Evolutionary conservation across 305 asterid species (phyloP).

Genomic region (Euphrasia arctica): DNA sequence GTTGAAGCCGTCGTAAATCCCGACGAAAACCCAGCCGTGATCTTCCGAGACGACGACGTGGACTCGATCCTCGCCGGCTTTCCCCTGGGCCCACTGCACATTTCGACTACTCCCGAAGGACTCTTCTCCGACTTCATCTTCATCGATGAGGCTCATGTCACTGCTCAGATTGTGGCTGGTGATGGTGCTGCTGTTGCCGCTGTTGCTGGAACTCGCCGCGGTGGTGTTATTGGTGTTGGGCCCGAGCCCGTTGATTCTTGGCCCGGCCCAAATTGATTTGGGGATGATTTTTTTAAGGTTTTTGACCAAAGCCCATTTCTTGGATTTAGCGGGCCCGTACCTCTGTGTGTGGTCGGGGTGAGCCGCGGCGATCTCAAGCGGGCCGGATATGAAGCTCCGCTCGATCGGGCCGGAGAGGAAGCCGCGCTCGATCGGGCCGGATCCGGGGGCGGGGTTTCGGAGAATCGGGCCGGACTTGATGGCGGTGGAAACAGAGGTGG

Average conservation of each 20-base stretch:
- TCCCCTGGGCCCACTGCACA: conserved; percentile 98
- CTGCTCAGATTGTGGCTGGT: conserved; percentile 60
- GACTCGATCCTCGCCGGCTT: conserved; percentile 95
- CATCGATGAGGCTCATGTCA: conserved; percentile 64
- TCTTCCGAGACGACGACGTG: conserved; percentile 92
- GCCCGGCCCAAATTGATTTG: conserved; percentile 50
- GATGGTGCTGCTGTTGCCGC: conserved; percentile 45
- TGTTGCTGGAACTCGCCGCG: conserved; percentile 32
- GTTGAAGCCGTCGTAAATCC: conserved; percentile 86
- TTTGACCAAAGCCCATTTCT: conserved; percentile 55
- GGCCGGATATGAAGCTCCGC: conserved; percentile 77
- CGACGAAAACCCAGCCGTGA: conserved; percentile 90
- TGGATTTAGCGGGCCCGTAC: conserved; percentile 39
- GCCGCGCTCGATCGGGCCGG: conserved; percentile 54
- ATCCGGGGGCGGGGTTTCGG: conserved; percentile 33
- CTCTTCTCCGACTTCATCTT: conserved; percentile 62
- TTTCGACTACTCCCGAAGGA: conserved; percentile 68
- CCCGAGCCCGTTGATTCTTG: neutral
- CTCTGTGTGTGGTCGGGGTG: conserved; percentile 51
- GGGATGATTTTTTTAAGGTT: conserved; percentile 49
- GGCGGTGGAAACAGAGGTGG: conserved; percentile 37
- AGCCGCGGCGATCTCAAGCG: conserved; percentile 45
- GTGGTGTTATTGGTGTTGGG: neutral
- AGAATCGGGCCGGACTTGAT: conserved; percentile 72
- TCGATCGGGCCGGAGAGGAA: conserved; percentile 76